These are phyloP conservation scores for Blastocystis sp. DNA, from an alignment of 352 stramenopile genomes.

Conservation along the genomic window DNA sequence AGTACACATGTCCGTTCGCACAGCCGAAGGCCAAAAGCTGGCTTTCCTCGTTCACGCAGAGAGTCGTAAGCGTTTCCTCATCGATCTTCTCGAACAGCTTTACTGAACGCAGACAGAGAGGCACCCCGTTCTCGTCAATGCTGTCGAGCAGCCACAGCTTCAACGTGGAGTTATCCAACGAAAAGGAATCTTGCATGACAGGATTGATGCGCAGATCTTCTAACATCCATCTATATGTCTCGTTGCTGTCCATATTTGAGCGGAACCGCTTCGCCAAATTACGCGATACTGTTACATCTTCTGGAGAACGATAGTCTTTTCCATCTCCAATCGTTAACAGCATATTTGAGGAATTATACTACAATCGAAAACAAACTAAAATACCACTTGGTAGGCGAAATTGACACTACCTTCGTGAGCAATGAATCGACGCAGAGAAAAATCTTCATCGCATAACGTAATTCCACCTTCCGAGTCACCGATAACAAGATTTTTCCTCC, in stretches of 20 bases:
- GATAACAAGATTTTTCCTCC: constrained; percentile 3
- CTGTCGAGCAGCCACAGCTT: constrained; percentile 44
- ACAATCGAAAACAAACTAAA: neutral
- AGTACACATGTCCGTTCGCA: neutral
- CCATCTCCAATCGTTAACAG: constrained; percentile 49
- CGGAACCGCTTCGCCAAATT: constrained; percentile 33
- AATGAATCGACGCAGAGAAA: constrained; percentile 30
- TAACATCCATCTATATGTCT: constrained; percentile 53
- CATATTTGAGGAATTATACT: constrained; percentile 34
- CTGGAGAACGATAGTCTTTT: neutral
- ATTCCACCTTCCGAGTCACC: constrained; percentile 44
- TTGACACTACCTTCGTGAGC: constrained; percentile 15
- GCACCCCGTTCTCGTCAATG: neutral
- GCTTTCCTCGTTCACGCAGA: neutral
- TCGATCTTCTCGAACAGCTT: constrained; percentile 55
- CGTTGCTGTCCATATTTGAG: neutral
- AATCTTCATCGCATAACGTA: constrained; percentile 23
- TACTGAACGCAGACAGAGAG: neutral
- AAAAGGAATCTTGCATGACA: neutral
- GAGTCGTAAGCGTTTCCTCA: constrained; percentile 14
- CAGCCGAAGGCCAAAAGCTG: constrained; percentile 8
- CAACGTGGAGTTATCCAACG: constrained; percentile 11
- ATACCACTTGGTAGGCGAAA: constrained; percentile 40
- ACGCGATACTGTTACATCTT: neutral
- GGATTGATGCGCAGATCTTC: constrained; percentile 9